Base-by-base conservation (phyloP, 2,329 filamentous ascomycete species). In the Epichloe sp. region DNA sequence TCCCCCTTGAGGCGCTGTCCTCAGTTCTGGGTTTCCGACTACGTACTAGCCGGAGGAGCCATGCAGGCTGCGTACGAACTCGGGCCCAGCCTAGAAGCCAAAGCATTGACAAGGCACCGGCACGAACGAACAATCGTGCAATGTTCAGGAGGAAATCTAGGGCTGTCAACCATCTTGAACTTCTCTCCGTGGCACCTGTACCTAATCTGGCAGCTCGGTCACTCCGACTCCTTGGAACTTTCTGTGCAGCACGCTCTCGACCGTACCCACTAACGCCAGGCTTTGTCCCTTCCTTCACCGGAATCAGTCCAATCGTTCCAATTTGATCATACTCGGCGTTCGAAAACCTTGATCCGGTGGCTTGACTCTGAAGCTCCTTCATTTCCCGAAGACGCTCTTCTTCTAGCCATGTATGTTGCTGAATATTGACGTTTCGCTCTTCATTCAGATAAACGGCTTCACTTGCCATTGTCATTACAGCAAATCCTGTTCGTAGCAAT, bases 391-490 rank as follows among this genome's bases (percentile, higher is more conserved):
- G 74, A 5, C 90, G 79, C 57, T 95, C 86, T 59, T 91, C 86
- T 63, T 98, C 93, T 3, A 97, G 72, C 91, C 93, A 98, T 0
- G 93, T 96, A 68, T 83, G 83, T 37, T 77, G 73, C 56, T 82
- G 82, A 2, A 95, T 72, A 54, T 80, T 83, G 48, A 97, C 81
- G 2, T 77, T 77, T 41, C 80, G 80, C 44, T 91, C 91, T 66
- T 97, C 91, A 55, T 96, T 95, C 11, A 98, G 73, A 62, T 95
- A 97, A 0, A 97, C 93, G 3, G 91, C 91, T 66, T 97, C 90
- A 59, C 88, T 95, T 0, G 93, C 93, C 66, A 94, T 91, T 0
- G 88, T 95, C 54, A 97, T 80, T 12, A 91, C 83, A 11, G 83
- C 83, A 62, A 96, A 96, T 0, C 93, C 93, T 37, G 88, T 80